Percentiles rank a stretch among this genome's conserved stretches.
phyloP scores from a whole-genome alignment of 202 grass and related monocot species.

The Elaeis oleifera region DNA sequence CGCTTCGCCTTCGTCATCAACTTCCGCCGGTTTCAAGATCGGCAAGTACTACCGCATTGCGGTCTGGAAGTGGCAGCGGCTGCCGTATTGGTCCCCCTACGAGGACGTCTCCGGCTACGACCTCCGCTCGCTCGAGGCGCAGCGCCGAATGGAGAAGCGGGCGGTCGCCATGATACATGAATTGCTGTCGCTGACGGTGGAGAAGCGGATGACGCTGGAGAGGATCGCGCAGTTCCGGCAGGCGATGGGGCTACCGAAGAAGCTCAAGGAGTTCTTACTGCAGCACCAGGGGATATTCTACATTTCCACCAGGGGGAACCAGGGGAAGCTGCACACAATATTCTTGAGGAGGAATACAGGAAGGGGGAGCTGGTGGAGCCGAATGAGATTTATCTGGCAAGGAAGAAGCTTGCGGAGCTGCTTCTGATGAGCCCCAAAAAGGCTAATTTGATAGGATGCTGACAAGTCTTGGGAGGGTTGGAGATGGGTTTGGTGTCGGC shows the following conservation, averaged over 20 bases:
- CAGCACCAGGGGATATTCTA: constrained; percentile 91
- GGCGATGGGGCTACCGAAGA: constrained; percentile 64
- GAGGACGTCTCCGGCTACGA: constrained; percentile 78
- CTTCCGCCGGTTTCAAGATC: constrained; percentile 87
- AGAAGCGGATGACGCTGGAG: constrained; percentile 74
- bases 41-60: constrained; percentile 85
- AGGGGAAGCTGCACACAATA: constrained; percentile 73
- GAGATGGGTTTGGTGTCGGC: constrained; percentile 26
- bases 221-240: constrained; percentile 68
- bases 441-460: constrained; percentile 84
- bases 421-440: constrained; percentile 52
- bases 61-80: constrained; percentile 88
- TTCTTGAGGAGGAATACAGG: constrained; percentile 71
- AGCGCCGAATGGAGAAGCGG: constrained; percentile 73
- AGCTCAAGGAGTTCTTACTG: constrained; percentile 83
- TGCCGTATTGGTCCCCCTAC: constrained; percentile 81
- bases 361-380: constrained; percentile 60
- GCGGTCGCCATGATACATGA: constrained; percentile 72
- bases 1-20: constrained; percentile 71
- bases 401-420: constrained; percentile 56
- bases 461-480: constrained; percentile 64
- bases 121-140: constrained; percentile 76
- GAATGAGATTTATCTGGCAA: constrained; percentile 50
- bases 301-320: constrained; percentile 77
- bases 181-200: constrained; percentile 49